Conservation (phyloP, 768 basidiomycete genomes). For the Russula griseocarnosa region DNA sequence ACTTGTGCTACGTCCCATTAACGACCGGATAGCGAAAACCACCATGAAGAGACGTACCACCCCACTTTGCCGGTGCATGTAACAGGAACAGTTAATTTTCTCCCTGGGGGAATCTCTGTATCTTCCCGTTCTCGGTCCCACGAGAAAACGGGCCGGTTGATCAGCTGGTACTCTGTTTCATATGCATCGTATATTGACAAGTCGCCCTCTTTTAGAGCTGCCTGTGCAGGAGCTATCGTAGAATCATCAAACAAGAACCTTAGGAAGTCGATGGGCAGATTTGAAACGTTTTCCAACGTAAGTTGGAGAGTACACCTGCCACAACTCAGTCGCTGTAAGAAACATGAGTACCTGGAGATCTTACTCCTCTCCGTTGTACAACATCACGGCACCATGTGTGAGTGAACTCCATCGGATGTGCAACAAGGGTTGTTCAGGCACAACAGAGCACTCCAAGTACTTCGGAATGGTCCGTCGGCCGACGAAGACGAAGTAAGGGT, state of each 20-base stretch:
- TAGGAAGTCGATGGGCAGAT: conserved; percentile 78
- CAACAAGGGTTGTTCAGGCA: conserved; percentile 83
- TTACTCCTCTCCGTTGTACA: conserved; percentile 91
- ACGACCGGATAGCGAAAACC: not conserved
- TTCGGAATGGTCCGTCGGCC: conserved; percentile 36
- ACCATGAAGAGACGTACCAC: conserved; percentile 57
- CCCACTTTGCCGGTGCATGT: conserved; percentile 85
- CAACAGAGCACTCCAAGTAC: conserved; percentile 78
- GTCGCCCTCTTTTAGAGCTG: conserved; percentile 73
- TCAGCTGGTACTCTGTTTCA: conserved; percentile 81
- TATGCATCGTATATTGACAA: conserved; percentile 82
- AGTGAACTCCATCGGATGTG: conserved; percentile 84
- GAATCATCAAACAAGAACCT: conserved; percentile 89
- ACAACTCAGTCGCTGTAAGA: conserved; percentile 20
- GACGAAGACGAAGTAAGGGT: conserved; percentile 29
- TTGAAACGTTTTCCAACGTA: conserved; percentile 86
- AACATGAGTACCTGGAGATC: conserved; percentile 26
- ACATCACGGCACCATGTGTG: conserved; percentile 90
- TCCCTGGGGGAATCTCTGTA: conserved; percentile 64
- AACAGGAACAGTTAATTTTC: conserved; percentile 63
- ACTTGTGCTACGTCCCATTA: conserved; percentile 49
- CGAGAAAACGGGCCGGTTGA: conserved; percentile 73
- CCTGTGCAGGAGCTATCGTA: conserved; percentile 70
- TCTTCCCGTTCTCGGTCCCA: conserved; percentile 51
- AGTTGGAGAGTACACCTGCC: conserved; percentile 76